Evolutionary conservation across 192 early-diverging fungal genomes (phyloP).

Genomic region (Gonapodya sp.): DNA sequence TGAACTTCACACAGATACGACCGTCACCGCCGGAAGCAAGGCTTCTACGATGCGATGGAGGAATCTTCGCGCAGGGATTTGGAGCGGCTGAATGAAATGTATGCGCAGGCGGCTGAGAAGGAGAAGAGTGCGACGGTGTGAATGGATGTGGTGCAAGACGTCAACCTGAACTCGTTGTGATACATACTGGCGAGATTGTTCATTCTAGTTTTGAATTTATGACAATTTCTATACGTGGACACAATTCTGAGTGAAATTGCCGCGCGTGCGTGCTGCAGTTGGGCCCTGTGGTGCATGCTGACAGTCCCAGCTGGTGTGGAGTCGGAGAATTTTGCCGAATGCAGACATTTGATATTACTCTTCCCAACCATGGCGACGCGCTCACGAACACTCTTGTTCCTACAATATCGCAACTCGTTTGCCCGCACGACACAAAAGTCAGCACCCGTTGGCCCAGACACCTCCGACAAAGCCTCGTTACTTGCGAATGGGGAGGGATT

Average conservation of each 20-base stretch:
- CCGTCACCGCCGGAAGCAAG: background rate
- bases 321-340: no score
- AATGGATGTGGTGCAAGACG: background rate
- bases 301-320: no score
- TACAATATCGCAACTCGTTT: conserved; percentile 88
- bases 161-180: background rate
- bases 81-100: background rate
- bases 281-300: no score
- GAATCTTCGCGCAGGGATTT: background rate
- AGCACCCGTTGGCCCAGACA: background rate
- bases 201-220: no score
- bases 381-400: conserved; percentile 80
- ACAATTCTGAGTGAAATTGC: no score
- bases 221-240: no score
- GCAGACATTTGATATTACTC: no score
- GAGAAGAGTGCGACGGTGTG: background rate
- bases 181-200: background rate
- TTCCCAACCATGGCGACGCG: conserved; percentile 65
- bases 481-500: conserved; percentile 58
- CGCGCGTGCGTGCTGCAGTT: no score
- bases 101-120: background rate
- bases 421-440: conserved; percentile 28
- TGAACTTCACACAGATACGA: no score
- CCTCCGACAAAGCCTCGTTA: conserved; percentile 25
- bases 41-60: background rate